phyloP scores from a whole-genome alignment of 108 stramenopile genomes.

The Epithemia pelagica region DNA sequence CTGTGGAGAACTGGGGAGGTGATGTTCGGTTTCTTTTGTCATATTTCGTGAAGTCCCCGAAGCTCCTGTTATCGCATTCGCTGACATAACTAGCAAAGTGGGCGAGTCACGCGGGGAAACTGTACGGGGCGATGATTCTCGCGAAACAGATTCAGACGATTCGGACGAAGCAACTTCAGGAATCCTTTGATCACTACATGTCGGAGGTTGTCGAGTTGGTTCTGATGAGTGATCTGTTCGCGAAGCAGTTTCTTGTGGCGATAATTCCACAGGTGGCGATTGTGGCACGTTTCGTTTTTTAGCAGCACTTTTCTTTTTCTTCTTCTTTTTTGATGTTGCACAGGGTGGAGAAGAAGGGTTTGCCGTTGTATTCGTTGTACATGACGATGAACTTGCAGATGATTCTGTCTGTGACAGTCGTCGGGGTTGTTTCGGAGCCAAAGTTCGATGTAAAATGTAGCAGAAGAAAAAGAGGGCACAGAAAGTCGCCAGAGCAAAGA shows the following conservation, averaged over 20 bases:
- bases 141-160: no score
- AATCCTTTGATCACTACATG: neutral
- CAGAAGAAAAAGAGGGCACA: constrained; percentile 29
- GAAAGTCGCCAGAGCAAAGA: constrained; percentile 26
- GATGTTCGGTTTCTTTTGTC: neutral
- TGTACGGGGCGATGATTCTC: no score
- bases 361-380: neutral
- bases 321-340: neutral
- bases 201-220: neutral
- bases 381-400: neutral
- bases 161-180: no score
- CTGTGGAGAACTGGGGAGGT: neutral
- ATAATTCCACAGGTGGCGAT: neutral
- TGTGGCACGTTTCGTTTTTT: neutral
- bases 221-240: no score
- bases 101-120: no score
- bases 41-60: no score
- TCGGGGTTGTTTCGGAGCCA: constrained; percentile 16
- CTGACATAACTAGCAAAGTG: no score
- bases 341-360: neutral
- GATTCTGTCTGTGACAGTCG: neutral
- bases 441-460: constrained; percentile 30
- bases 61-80: no score
- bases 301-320: neutral
- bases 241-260: neutral